phyloP scores from a whole-genome alignment of 2,329 filamentous ascomycete genomes.

The Phyllosticta citrichinensis region DNA sequence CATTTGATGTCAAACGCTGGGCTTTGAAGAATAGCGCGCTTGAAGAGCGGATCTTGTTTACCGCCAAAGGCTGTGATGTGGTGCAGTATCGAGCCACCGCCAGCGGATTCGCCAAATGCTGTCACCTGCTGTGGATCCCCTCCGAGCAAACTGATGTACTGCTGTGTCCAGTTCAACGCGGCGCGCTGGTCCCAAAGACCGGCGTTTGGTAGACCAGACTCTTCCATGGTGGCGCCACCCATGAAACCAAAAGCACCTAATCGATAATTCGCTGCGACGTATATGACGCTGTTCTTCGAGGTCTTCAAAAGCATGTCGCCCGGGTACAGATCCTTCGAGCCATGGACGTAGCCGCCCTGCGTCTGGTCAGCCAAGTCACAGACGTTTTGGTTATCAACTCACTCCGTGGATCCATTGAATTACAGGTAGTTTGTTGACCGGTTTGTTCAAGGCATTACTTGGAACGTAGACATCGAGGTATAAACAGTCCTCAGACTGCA shows the following conservation, averaged over 20 bases:
- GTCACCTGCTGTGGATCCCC: slow-evolving; percentile 39
- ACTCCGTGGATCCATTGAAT: background rate
- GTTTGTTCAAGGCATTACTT: background rate
- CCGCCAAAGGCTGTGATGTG: slow-evolving; percentile 31
- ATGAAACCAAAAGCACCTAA: slow-evolving; percentile 36
- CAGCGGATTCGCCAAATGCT: slow-evolving; percentile 43
- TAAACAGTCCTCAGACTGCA: background rate
- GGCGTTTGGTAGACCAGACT: slow-evolving; percentile 35
- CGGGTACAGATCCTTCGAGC: slow-evolving; percentile 33
- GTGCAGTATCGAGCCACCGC: slow-evolving; percentile 42
- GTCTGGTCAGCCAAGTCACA: background rate
- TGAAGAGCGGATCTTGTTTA: slow-evolving; percentile 24
- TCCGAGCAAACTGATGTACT: slow-evolving; percentile 36
- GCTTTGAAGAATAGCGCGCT: slow-evolving; percentile 20
- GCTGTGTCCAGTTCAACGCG: slow-evolving; percentile 40
- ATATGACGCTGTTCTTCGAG: slow-evolving; percentile 35
- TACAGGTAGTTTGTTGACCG: background rate
- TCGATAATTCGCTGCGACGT: slow-evolving; percentile 41
- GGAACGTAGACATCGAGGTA: background rate
- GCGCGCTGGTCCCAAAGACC: slow-evolving; percentile 32
- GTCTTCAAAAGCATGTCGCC: slow-evolving; percentile 27
- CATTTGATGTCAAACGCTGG: background rate
- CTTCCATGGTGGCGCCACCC: slow-evolving; percentile 35
- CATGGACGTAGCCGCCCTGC: slow-evolving; percentile 27
- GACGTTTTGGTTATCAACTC: background rate